Conservation (phyloP, 176 grass and related monocot genomes). For the Aegilops tauschii region DNA sequence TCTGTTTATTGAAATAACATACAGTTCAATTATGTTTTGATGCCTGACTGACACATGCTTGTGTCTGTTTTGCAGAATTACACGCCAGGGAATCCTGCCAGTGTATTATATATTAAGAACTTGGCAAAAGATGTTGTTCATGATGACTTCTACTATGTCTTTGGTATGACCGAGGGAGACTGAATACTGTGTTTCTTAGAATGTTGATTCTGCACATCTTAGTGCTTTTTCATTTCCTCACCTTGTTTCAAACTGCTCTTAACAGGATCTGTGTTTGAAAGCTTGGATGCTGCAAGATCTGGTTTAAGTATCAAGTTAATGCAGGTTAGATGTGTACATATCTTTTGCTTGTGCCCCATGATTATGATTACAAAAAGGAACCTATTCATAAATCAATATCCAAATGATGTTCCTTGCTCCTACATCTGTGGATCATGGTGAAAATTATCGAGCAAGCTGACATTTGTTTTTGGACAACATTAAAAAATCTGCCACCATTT, state of each 20-base stretch:
- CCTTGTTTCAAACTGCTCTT: not conserved
- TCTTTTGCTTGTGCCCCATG: not conserved
- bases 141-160: conserved; percentile 92
- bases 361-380: not conserved
- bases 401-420: not conserved
- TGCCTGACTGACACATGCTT: not conserved
- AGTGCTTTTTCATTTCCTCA: not conserved
- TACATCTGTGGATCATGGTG: not conserved
- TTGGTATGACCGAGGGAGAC: conserved; percentile 48
- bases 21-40: not conserved
- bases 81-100: conserved; percentile 73
- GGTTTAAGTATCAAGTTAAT: conserved; percentile 82
- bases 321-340: conserved; percentile 54
- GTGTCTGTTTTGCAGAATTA: conserved; percentile 59
- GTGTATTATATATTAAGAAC: conserved; percentile 91
- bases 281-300: conserved; percentile 51
- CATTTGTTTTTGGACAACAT: not conserved
- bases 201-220: conserved; percentile 5
- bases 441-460: not conserved
- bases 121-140: conserved; percentile 85
- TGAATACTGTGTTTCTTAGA: conserved; percentile 14
- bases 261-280: conserved; percentile 82
- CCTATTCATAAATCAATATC: not conserved
- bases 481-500: not conserved
- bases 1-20: not conserved